These are phyloP conservation scores for Yarrowia keelungensis DNA, from an alignment of 805 yeast genomes.

Conservation along the genomic window DNA sequence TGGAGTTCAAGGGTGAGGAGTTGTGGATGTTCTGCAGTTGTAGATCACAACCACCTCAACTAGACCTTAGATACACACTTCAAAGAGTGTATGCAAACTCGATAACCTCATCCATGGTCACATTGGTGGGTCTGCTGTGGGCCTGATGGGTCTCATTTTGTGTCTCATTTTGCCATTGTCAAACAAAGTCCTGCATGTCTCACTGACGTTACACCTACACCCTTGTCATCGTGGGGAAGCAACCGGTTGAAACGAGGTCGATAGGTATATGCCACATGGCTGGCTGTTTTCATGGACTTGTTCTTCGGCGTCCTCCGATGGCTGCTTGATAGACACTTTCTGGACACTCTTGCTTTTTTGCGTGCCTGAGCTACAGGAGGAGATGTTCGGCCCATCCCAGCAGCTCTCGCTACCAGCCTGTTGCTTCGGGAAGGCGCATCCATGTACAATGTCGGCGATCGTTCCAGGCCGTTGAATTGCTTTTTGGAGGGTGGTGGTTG, in stretches of 20 bases:
- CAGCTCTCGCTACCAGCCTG: neutral
- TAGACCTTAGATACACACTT: too few relatives aligned
- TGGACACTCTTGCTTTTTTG: neutral
- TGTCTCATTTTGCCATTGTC: neutral
- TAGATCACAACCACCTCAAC: too few relatives aligned
- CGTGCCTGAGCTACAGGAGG: too few relatives aligned
- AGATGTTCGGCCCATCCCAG: neutral
- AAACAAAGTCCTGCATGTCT: conserved; percentile 5
- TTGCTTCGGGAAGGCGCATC: conserved; percentile 37
- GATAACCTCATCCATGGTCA: too few relatives aligned
- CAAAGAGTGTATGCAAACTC: too few relatives aligned
- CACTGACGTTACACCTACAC: conserved; percentile 29
- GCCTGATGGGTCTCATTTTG: conserved; percentile 1
- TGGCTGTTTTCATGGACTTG: neutral
- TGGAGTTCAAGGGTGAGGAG: too few relatives aligned
- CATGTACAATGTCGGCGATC: conserved; percentile 19
- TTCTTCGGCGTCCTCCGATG: neutral
- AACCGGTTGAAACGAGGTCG: too few relatives aligned
- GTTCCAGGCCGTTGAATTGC: conserved; percentile 30
- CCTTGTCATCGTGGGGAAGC: conserved; percentile 31
- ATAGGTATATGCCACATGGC: too few relatives aligned
- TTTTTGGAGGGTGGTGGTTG: neutral
- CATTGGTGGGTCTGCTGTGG: neutral
- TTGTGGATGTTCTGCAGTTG: too few relatives aligned
- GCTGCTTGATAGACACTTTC: neutral